These are phyloP conservation scores for Adansonia digitata DNA, from an alignment of 345 rosid genomes.

Conservation along the genomic window DNA sequence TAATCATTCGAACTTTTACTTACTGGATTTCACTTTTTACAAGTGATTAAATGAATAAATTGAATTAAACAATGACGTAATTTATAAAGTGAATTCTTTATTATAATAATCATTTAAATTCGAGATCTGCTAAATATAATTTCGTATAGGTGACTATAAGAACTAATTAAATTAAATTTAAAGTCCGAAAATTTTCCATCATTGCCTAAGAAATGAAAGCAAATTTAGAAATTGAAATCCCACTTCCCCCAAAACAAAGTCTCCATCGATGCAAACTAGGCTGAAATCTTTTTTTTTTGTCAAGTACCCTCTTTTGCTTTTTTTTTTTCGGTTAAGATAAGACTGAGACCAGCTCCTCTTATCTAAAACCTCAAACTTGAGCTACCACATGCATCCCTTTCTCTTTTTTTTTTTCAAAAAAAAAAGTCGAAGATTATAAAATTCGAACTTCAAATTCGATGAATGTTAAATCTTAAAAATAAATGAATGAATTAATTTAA, in stretches of 20 bases:
- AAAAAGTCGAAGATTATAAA: no score
- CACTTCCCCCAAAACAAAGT: neutral
- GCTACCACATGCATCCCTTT: conserved; percentile 1
- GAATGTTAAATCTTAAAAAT: no score
- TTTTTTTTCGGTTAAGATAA: neutral
- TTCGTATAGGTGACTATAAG: no score
- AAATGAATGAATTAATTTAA: no score
- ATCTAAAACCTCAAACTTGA: neutral
- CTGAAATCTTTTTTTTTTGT: neutral
- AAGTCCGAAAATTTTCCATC: neutral
- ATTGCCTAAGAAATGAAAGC: neutral
- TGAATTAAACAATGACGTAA: no score
- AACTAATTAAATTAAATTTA: no score
- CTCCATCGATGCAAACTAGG: neutral
- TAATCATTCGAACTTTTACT: no score
- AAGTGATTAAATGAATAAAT: neutral
- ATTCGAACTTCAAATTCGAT: no score
- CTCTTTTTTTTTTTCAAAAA: no score
- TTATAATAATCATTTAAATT: no score
- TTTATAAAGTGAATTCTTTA: no score
- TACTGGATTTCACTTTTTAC: neutral
- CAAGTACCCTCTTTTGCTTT: neutral
- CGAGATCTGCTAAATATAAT: no score
- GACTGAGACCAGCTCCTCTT: neutral
- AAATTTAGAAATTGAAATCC: neutral